These are phyloP conservation scores for Scedosporium aurantiacum DNA, from an alignment of 2,329 filamentous ascomycete species.

Conservation along the genomic window DNA sequence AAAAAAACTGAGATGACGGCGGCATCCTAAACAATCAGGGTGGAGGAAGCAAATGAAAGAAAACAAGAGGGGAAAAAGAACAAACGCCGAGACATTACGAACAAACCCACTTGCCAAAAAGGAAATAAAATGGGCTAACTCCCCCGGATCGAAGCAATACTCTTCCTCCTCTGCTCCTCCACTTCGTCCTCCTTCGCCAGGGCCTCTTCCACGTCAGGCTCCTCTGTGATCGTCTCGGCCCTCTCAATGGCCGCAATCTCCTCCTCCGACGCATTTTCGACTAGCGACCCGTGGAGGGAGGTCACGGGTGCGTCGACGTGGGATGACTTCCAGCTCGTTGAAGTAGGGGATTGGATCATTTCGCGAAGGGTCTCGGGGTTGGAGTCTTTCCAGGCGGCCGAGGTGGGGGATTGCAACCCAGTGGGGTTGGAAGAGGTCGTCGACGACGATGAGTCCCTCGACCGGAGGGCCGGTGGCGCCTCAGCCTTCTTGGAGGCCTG, in stretches of 20 bases:
- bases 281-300: slow-evolving; percentile 21
- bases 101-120: background rate
- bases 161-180: slow-evolving; percentile 11
- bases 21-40: background rate
- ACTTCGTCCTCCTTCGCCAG: slow-evolving; percentile 15
- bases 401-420: slow-evolving; percentile 30
- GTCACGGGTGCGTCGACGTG: slow-evolving; percentile 13
- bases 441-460: background rate
- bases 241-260: slow-evolving; percentile 25
- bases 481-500: slow-evolving; percentile 6
- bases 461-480: background rate
- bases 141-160: background rate
- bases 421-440: slow-evolving; percentile 9
- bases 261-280: slow-evolving; percentile 22
- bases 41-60: background rate
- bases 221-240: slow-evolving; percentile 27
- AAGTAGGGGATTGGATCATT: slow-evolving; percentile 28
- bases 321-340: slow-evolving; percentile 24
- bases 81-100: background rate
- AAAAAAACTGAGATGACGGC: background rate
- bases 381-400: slow-evolving; percentile 5
- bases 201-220: slow-evolving; percentile 19
- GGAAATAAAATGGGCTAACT: background rate
- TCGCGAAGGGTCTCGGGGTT: slow-evolving; percentile 14
- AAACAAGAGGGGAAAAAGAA: background rate